Conservation (phyloP, 2,329 filamentous ascomycete genomes). For the Rutstroemia sp. region DNA sequence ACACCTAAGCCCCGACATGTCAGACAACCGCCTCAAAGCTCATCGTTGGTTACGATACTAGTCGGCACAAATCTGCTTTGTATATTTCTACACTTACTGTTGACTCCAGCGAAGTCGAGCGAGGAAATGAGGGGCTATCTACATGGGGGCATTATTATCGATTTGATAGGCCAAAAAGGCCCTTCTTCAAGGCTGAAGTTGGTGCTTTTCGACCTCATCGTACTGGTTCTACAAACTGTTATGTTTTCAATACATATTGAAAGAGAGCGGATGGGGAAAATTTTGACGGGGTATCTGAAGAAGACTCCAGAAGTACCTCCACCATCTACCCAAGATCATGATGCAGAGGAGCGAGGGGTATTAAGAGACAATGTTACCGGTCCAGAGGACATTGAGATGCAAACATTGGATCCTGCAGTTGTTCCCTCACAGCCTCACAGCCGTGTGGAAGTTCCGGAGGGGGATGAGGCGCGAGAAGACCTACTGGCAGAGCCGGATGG, state of each 20-base stretch:
- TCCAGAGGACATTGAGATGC: constrained; percentile 27
- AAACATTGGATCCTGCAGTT: constrained; percentile 12
- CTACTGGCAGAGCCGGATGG: constrained; percentile 13
- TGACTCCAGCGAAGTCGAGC: constrained; percentile 46
- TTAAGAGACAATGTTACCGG: constrained; percentile 18
- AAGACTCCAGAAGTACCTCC: not conserved
- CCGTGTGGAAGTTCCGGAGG: not conserved
- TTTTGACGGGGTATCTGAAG: constrained; percentile 16
- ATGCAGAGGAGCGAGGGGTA: constrained; percentile 29
- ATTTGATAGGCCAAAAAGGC: constrained; percentile 60
- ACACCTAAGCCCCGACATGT: constrained; percentile 50
- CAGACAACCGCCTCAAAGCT: constrained; percentile 45
- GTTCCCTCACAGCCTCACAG: not conserved
- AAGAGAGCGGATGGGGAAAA: constrained; percentile 44
- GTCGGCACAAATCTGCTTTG: constrained; percentile 52
- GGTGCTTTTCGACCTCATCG: constrained; percentile 46
- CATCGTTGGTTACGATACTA: constrained; percentile 50
- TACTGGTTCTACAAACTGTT: constrained; percentile 52
- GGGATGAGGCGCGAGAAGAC: constrained; percentile 16
- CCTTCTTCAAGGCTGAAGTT: constrained; percentile 50
- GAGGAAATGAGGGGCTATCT: constrained; percentile 58
- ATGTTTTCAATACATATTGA: constrained; percentile 59
- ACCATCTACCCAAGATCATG: constrained; percentile 22
- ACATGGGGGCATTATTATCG: constrained; percentile 59
- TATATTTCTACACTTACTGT: constrained; percentile 51